These are phyloP conservation scores for Umbilicaria muhlenbergii DNA, from an alignment of 495 filamentous ascomycete species.

Conservation along the genomic window DNA sequence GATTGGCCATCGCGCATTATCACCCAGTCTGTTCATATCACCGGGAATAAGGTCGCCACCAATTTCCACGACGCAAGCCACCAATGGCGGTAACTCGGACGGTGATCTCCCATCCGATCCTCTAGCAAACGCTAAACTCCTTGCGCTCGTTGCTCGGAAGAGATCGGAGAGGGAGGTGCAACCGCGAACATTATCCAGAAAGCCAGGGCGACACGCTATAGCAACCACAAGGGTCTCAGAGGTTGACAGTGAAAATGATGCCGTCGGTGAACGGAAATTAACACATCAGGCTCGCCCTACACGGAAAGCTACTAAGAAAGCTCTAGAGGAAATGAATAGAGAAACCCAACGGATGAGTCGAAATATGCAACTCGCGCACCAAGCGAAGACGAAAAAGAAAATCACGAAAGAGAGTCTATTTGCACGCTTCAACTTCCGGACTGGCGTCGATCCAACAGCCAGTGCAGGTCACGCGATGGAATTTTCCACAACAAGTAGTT, in stretches of 20 bases:
- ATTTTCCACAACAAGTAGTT: constrained; percentile 27
- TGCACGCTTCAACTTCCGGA: constrained; percentile 62
- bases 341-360: constrained; percentile 86
- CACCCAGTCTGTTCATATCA: constrained; percentile 25
- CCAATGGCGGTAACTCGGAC: constrained; percentile 20
- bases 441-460: constrained; percentile 14
- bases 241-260: constrained; percentile 34
- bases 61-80: constrained; percentile 11
- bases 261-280: constrained; percentile 38
- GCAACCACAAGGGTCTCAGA: constrained; percentile 4
- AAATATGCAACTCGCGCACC: constrained; percentile 81
- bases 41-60: constrained; percentile 10
- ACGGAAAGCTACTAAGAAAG: constrained; percentile 88
- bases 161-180: constrained; percentile 35
- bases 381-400: constrained; percentile 83
- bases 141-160: constrained; percentile 55
- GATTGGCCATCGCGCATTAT: constrained; percentile 1
- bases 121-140: constrained; percentile 39
- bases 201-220: constrained; percentile 5
- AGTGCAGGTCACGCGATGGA: constrained; percentile 15
- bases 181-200: constrained; percentile 23
- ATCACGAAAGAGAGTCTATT: constrained; percentile 75
- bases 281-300: constrained; percentile 51
- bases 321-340: constrained; percentile 82
- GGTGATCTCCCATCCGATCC: constrained; percentile 29